These are phyloP conservation scores for Bipolaris gigantea DNA, from an alignment of 2,329 filamentous ascomycete genomes.

Conservation along the genomic window DNA sequence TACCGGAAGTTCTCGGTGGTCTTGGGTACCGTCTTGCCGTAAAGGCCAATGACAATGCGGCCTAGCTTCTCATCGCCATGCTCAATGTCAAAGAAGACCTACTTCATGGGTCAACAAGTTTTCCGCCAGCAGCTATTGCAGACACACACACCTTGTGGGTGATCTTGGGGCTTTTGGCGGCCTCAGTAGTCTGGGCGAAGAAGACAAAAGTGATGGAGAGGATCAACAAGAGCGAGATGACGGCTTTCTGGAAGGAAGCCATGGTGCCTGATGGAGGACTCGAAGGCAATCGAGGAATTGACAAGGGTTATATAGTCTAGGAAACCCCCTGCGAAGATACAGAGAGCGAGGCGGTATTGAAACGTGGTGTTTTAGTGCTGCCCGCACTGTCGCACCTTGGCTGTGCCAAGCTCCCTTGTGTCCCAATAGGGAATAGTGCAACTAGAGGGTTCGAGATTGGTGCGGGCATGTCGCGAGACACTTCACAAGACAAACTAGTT, in stretches of 20 bases:
- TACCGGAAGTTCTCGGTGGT: conserved; percentile 67
- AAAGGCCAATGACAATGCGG: conserved; percentile 78
- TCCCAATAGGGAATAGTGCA: conserved; percentile 10
- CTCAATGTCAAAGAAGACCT: conserved; percentile 81
- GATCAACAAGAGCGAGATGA: conserved; percentile 74
- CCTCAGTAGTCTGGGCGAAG: conserved; percentile 41
- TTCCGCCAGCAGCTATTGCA: neutral
- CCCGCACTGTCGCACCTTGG: conserved; percentile 18
- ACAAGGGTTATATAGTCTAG: conserved; percentile 31
- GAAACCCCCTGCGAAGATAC: conserved; percentile 17
- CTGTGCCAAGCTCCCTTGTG: conserved; percentile 1
- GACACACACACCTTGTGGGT: conserved; percentile 72
- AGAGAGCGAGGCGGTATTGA: conserved; percentile 26
- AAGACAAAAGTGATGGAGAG: conserved; percentile 61
- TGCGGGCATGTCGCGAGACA: conserved; percentile 9
- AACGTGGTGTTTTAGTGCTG: conserved; percentile 38
- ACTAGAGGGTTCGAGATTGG: conserved; percentile 9
- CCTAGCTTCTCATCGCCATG: conserved; percentile 75
- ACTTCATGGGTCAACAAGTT: conserved; percentile 2
- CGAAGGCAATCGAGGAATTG: conserved; percentile 19
- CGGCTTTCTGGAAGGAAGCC: conserved; percentile 71
- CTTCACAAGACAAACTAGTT: conserved; percentile 22
- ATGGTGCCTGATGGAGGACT: conserved; percentile 55
- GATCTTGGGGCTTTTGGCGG: conserved; percentile 80
- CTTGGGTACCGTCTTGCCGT: conserved; percentile 84